Base-by-base conservation (phyloP, 164 flowering plant genomes). In the Cinnamomum micranthum region DNA sequence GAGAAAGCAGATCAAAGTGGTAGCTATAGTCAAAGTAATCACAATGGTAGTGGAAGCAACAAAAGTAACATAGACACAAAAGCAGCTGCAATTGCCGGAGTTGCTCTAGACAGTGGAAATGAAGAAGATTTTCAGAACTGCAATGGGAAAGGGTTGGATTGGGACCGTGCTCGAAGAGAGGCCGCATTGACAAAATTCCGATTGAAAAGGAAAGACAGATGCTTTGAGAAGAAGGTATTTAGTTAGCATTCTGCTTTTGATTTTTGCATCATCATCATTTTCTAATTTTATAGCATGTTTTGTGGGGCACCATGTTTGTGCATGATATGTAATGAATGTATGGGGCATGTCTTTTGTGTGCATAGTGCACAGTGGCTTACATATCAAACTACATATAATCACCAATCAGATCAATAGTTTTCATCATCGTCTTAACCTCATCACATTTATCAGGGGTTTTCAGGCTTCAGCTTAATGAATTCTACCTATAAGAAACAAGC, bases 211-310 rank as follows among this genome's bases (percentile, higher is more conserved):
- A 87, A 87, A 77, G 85, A 82, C 67, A 80, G 90, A 73, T 87
- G 90, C 81, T 87, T 75, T 81, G 86, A 84, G 78, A 87, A 87
- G 71, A 87, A 84, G 90, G 90, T 86, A 66, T 70, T 17, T 3
- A 68, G 15, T 52, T n/a, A 55, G 33, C 50, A 23, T n/a, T 33
- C 24, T 58, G 2, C 24, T 68, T 33, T 58, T 67, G n/a, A n/a
- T 15, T 28, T 28, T 6, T 67, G 69, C 47, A 67, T 28, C 25
- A 41, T 55, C n/a, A 20, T 55, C 60, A 55, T 55, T 17, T 6
- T 41, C 1, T 9, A 55, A 11, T 55, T 6, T 6, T 9, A 41
- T 41, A 9, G 47, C 47, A 41, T 41, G 47, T 41, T 41, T 6
- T 41, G 47, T 41, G 47, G 47, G 47, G 47, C 47, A 7, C 11